A percentile compares a stretch with the other conserved stretches of the same genome.
Conservation (phyloP, 805 yeast species). For the Ogataea henricii region DNA sequence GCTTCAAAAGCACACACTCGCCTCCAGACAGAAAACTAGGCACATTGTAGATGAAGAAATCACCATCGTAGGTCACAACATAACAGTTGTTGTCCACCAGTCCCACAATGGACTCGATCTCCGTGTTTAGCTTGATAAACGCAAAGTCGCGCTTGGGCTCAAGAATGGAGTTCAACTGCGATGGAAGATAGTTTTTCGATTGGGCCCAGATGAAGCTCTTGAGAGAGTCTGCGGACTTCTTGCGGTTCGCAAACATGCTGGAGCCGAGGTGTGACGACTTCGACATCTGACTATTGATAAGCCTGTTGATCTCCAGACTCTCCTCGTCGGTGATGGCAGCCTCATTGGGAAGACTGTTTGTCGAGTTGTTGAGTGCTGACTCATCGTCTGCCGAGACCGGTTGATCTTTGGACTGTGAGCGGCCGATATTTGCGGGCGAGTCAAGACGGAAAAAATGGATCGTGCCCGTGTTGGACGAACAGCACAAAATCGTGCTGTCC, state of each 20-base stretch:
- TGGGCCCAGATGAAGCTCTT: constrained; percentile 30
- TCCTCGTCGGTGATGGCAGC: constrained; percentile 31
- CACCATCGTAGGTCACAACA: constrained; percentile 82
- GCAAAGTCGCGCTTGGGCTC: constrained; percentile 95
- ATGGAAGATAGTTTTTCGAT: constrained; percentile 58
- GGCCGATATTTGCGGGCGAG: neutral
- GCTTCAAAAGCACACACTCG: constrained; percentile 69
- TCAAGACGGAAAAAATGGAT: constrained; percentile 72
- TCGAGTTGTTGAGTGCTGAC: constrained; percentile 2
- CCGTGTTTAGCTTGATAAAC: constrained; percentile 60
- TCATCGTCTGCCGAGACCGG: constrained; percentile 8
- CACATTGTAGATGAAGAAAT: constrained; percentile 74
- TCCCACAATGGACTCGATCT: constrained; percentile 33
- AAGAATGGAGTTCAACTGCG: constrained; percentile 74
- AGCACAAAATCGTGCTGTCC: constrained; percentile 72
- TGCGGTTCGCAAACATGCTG: constrained; percentile 13
- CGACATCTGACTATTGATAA: constrained; percentile 26
- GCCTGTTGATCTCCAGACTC: constrained; percentile 31
- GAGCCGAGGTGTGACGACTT: constrained; percentile 12
- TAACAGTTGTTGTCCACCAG: constrained; percentile 47
- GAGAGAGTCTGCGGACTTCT: constrained; percentile 28
- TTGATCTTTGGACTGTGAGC: neutral
- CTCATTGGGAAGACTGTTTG: constrained; percentile 22
- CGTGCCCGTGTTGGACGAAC: constrained; percentile 86
- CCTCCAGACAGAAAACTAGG: constrained; percentile 57